Percentiles rank a stretch among this genome's conserved stretches.
phyloP scores from a whole-genome alignment of 2,329 filamentous ascomycete genomes.

The Colletotrichum tamarilloi region DNA sequence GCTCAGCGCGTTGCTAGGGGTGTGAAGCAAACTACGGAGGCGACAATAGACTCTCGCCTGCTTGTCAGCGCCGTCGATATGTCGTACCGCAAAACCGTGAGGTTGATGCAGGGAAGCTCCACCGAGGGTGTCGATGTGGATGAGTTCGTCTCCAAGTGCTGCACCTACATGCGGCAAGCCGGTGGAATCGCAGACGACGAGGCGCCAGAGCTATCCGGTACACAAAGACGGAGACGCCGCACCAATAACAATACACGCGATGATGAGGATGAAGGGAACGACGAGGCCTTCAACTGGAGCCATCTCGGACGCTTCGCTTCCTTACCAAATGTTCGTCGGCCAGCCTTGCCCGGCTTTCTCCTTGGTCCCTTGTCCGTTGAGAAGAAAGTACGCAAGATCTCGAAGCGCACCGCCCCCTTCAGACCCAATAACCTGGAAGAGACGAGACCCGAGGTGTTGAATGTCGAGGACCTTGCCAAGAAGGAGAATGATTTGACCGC shows the following conservation, averaged over 20 bases:
- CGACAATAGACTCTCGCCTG: slow-evolving; percentile 88
- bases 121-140: slow-evolving; percentile 86
- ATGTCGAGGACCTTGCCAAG: slow-evolving; percentile 77
- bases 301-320: slow-evolving; percentile 83
- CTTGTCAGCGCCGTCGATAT: slow-evolving; percentile 85
- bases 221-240: slow-evolving; percentile 57
- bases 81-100: slow-evolving; percentile 80
- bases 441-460: slow-evolving; percentile 82
- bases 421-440: slow-evolving; percentile 75
- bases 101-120: slow-evolving; percentile 77
- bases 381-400: slow-evolving; percentile 79
- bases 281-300: slow-evolving; percentile 87
- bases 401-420: slow-evolving; percentile 77
- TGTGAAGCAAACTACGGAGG: slow-evolving; percentile 90
- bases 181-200: slow-evolving; percentile 64
- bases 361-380: slow-evolving; percentile 90
- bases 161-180: slow-evolving; percentile 84
- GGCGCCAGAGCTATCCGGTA: slow-evolving; percentile 61
- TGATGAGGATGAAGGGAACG: slow-evolving; percentile 75
- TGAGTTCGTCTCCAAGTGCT: slow-evolving; percentile 91
- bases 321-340: slow-evolving; percentile 77
- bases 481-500: slow-evolving; percentile 83
- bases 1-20: slow-evolving; percentile 74
- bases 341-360: slow-evolving; percentile 84
- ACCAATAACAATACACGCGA: slow-evolving; percentile 51